Conservation (phyloP, 2,329 filamentous ascomycete species). For the Coniochaeta sp. region DNA sequence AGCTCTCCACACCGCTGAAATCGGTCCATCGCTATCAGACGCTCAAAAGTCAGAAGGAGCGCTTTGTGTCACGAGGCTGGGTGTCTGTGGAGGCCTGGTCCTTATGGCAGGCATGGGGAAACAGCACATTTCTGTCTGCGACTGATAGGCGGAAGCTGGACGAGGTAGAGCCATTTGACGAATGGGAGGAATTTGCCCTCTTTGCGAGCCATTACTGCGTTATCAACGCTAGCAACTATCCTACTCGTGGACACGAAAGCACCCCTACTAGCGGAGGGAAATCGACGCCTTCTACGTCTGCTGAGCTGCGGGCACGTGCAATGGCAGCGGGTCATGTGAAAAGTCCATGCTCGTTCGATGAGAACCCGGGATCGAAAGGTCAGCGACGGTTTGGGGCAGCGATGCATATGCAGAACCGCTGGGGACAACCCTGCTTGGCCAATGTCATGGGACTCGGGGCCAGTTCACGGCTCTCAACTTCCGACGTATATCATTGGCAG, state of each 20-base stretch:
- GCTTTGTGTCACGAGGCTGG: conserved; percentile 70
- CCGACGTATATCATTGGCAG: conserved; percentile 37
- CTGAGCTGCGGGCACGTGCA: not conserved
- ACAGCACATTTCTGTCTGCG: conserved; percentile 55
- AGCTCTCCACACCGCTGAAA: conserved; percentile 70
- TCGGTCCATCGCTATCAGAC: conserved; percentile 65
- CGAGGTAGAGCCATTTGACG: conserved; percentile 76
- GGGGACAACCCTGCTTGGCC: conserved; percentile 35
- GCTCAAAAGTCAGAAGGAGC: conserved; percentile 54
- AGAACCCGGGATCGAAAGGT: conserved; percentile 30
- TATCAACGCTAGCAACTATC: conserved; percentile 45
- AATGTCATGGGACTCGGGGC: conserved; percentile 36
- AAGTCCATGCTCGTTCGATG: conserved; percentile 17
- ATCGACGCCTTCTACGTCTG: not conserved
- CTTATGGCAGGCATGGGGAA: conserved; percentile 78
- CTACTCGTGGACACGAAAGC: not conserved
- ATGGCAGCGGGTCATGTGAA: not conserved
- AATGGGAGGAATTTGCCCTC: conserved; percentile 90
- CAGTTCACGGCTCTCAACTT: conserved; percentile 38
- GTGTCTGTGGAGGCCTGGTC: conserved; percentile 52
- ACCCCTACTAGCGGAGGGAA: not conserved
- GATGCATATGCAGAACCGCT: conserved; percentile 29
- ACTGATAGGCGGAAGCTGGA: conserved; percentile 58
- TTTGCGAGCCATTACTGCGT: conserved; percentile 83
- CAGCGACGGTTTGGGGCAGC: conserved; percentile 55